Conservation (phyloP, 768 basidiomycete species). For the Coprinopsis cinerea region DNA sequence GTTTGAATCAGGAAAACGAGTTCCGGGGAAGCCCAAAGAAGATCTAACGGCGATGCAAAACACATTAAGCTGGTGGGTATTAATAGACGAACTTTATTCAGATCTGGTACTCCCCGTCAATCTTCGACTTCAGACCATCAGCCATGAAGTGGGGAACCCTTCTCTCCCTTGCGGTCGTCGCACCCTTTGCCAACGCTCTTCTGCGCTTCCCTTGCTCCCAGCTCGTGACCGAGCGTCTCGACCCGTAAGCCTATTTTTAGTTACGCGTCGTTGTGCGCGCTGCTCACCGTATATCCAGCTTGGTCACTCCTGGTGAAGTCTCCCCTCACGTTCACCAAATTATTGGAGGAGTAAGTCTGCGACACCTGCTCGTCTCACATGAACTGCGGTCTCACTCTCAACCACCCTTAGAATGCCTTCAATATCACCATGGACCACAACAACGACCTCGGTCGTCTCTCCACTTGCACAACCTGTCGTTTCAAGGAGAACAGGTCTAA, state of each 20-base stretch:
- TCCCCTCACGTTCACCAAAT: conserved; percentile 9
- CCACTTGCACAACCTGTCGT: conserved; percentile 5
- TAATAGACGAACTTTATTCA: background rate
- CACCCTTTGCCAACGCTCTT: conserved; percentile 6
- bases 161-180: conserved; percentile 7
- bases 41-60: background rate
- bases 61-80: background rate
- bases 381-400: too few relatives aligned
- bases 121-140: background rate
- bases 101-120: background rate
- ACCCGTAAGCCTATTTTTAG: conserved; percentile 1
- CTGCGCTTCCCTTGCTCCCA: conserved; percentile 5
- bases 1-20: background rate
- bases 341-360: conserved; percentile 6
- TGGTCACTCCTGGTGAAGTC: conserved; percentile 10
- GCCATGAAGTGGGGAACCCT: conserved; percentile 10
- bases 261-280: too few relatives aligned
- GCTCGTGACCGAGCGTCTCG: conserved; percentile 8
- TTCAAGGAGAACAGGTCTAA: conserved; percentile 10
- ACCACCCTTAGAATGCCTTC: conserved; percentile 2
- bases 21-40: background rate
- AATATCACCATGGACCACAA: conserved; percentile 8
- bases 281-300: background rate
- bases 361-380: too few relatives aligned
- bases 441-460: background rate